These are phyloP conservation scores for Sporothrix phasma DNA, from an alignment of 2,329 filamentous ascomycete genomes.

Conservation along the genomic window DNA sequence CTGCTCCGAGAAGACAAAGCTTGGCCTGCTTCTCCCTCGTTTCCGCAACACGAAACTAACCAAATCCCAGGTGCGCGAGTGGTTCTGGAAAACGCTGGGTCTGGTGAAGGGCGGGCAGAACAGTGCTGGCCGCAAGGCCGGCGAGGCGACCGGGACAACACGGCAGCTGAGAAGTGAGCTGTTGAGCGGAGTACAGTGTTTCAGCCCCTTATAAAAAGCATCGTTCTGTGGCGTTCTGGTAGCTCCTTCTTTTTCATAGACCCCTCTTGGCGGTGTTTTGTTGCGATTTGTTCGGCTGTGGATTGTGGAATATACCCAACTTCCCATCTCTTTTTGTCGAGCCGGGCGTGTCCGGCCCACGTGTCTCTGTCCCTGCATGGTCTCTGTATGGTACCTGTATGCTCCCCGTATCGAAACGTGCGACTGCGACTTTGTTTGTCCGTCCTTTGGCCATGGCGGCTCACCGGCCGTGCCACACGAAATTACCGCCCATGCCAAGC, in stretches of 20 bases:
- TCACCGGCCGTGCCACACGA: slow-evolving; percentile 41
- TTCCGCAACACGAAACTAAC: background rate
- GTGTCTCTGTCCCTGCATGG: background rate
- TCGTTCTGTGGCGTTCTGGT: background rate
- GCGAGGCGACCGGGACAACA: background rate
- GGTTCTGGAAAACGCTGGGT: slow-evolving; percentile 21
- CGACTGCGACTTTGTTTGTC: background rate
- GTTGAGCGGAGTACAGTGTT: too few species aligned
- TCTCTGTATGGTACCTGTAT: background rate
- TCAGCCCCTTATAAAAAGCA: background rate
- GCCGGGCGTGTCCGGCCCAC: background rate
- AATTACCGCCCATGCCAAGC: slow-evolving; percentile 47
- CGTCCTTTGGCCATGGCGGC: background rate
- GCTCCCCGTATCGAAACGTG: background rate
- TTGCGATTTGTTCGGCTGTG: background rate
- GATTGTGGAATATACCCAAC: background rate
- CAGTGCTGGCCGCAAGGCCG: background rate
- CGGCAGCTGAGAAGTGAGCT: background rate
- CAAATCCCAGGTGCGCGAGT: slow-evolving; percentile 19
- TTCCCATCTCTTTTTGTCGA: background rate
- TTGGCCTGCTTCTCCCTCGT: background rate
- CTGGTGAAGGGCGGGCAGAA: slow-evolving; percentile 10
- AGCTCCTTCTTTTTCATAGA: background rate
- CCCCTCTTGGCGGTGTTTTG: background rate
- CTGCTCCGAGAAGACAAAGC: background rate